Conservation (phyloP, 179 eudicot species). For the Corrigiola litoralis region DNA sequence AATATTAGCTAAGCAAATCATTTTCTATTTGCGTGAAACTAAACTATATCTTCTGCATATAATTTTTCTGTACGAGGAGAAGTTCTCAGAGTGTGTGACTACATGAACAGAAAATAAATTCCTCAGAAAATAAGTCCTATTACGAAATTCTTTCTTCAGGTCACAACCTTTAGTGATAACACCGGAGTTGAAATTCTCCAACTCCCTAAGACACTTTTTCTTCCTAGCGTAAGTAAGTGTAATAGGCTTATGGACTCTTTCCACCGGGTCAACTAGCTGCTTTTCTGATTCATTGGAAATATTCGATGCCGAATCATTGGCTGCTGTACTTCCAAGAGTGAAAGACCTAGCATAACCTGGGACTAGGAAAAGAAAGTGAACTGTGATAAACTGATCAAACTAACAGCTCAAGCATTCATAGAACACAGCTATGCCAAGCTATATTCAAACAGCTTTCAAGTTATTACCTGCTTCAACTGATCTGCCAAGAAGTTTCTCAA, state of each 20-base stretch:
- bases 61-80: too few relatives aligned
- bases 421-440: background rate
- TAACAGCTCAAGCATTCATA: constrained; percentile 8
- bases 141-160: too few relatives aligned
- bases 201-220: background rate
- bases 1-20: too few relatives aligned
- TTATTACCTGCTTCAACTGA: constrained; percentile 21
- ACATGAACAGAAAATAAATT: background rate
- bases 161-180: background rate
- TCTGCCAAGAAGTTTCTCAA: constrained; percentile 32
- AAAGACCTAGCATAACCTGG: background rate
- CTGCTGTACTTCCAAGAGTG: background rate
- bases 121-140: background rate
- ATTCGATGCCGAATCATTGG: background rate
- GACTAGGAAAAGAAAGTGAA: constrained; percentile 5
- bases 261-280: background rate
- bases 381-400: background rate
- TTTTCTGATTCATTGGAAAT: background rate
- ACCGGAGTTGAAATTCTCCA: background rate
- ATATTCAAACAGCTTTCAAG: background rate
- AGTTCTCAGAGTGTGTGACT: too few relatives aligned
- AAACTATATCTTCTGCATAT: too few relatives aligned
- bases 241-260: background rate
- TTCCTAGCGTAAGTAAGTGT: constrained; percentile 3
- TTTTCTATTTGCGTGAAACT: too few relatives aligned